phyloP scores from a whole-genome alignment of 2,329 filamentous ascomycete genomes.

The Colletotrichum magnum region DNA sequence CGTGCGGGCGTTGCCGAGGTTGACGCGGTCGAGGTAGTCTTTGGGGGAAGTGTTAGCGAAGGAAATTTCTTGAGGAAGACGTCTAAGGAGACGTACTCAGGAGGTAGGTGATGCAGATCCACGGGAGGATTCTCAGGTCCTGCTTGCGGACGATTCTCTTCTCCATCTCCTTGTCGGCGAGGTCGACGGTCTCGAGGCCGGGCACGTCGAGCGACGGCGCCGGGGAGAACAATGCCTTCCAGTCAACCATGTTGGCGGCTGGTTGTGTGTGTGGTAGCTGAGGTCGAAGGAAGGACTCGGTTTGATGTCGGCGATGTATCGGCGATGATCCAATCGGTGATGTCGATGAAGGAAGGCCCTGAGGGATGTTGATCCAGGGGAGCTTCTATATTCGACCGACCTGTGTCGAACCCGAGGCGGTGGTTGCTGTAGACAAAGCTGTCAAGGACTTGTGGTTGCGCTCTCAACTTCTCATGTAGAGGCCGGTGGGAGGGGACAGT shows the following conservation, averaged over 20 bases:
- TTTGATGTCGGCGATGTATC: conserved; percentile 15
- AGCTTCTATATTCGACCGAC: conserved; percentile 5
- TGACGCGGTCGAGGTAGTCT: conserved; percentile 50
- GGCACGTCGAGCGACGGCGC: conserved; percentile 51
- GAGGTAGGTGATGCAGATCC: conserved; percentile 50
- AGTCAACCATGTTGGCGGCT: conserved; percentile 38
- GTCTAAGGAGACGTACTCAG: conserved; percentile 43
- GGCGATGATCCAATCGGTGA: conserved; percentile 7
- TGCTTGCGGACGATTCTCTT: conserved; percentile 51
- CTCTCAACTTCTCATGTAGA: not conserved
- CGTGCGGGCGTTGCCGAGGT: conserved; percentile 51
- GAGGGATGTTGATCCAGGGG: conserved; percentile 1
- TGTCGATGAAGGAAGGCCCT: not conserved
- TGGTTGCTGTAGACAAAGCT: not conserved
- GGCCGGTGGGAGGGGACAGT: not conserved
- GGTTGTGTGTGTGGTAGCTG: not conserved
- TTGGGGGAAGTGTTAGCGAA: conserved; percentile 8
- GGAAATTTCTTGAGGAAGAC: not conserved
- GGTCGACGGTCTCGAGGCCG: conserved; percentile 51
- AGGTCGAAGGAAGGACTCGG: too few species aligned
- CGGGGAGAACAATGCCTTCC: conserved; percentile 38
- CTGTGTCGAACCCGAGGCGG: conserved; percentile 1
- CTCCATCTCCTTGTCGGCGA: conserved; percentile 52
- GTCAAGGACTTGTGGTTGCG: conserved; percentile 6
- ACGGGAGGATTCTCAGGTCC: conserved; percentile 50